A percentile compares a stretch with the other conserved stretches of the same genome.
Evolutionary conservation across 768 basidiomycete species (phyloP).

Genomic region (Kwoniella mangroviensis): DNA sequence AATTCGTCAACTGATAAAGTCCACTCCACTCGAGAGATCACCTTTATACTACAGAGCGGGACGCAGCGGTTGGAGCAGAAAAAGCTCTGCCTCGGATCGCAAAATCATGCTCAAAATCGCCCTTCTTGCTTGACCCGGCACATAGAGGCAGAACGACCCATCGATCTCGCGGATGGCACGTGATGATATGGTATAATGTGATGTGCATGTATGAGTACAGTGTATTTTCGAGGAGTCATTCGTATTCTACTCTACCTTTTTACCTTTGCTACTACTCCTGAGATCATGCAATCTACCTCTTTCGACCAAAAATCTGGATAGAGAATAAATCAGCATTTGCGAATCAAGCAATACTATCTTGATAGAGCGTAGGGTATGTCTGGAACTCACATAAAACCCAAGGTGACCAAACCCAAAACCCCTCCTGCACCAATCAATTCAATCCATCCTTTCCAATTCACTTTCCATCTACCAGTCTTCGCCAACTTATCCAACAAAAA

Average conservation of each 20-base stretch:
- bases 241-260: slow-evolving; percentile 11
- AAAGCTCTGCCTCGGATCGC: slow-evolving; percentile 1
- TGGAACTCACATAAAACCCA: slow-evolving; percentile 30
- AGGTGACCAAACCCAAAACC: slow-evolving; percentile 31
- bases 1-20: neutral
- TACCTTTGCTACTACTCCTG: slow-evolving; percentile 2
- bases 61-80: slow-evolving; percentile 7
- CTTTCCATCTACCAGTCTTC: slow-evolving; percentile 18
- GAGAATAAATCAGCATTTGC: neutral
- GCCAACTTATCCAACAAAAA: slow-evolving; percentile 8
- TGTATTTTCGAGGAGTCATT: too few species aligned
- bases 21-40: neutral
- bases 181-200: too few species aligned
- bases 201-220: too few species aligned
- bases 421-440: slow-evolving; percentile 38
- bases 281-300: slow-evolving; percentile 9
- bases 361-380: neutral
- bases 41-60: neutral
- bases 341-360: neutral
- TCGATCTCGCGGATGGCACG: neutral
- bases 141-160: too few species aligned
- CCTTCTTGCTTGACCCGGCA: too few species aligned
- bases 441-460: slow-evolving; percentile 25
- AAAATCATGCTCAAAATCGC: too few species aligned
- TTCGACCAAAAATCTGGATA: slow-evolving; percentile 16